Base-by-base conservation (phyloP, 257 asterid genomes). In the Solanum commersonii region DNA sequence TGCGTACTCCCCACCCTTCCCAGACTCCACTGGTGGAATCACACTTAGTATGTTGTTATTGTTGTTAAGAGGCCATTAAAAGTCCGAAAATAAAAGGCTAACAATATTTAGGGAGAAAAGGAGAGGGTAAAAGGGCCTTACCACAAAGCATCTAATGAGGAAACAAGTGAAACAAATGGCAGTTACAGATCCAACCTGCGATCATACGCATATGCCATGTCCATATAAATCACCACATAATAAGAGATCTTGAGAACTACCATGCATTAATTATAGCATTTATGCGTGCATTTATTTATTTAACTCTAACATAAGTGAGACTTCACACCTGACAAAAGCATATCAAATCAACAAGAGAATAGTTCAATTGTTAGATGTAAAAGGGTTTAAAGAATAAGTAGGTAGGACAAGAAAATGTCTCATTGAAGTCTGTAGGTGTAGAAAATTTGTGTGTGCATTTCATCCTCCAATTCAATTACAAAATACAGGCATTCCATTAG, bases 141-240 rank as follows among this genome's bases (percentile, higher is more conserved):
- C 98, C 98, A 95, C 96, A 68, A 94, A 95, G 91, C 98, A 94
- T 86, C 99, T 91, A 89, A 96, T 90, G 68, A 96, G 95, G 90
- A 96, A 96, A 90, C 98, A 96, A 74, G 95, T 91, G 93, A 95
- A 96, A 92, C 98, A 96, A 90, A 95, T 94, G 38, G 97, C 98
- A 16, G 99, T 96, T 87, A 96, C 99, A 79, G 95, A 96, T 90
- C 98, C 98, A 81, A 96, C 98, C 99, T 96, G 96, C 70, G 88
- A 81, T 74, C 46, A 87, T 46, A 84, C 12, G 18, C 46, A 59
- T 22, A n/a, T 10, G 23, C 0, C 22, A 15, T 15, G 60, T 15
- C 60, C 60, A 49, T 49, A 22, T 15, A 49, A 49, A 49, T 49
- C 60, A 49, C 60, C 60, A 49, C 6, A 49, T 15, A 49, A 15